Evolutionary conservation across 768 basidiomycete species (phyloP).

Genomic region (Leccinum variicolor): DNA sequence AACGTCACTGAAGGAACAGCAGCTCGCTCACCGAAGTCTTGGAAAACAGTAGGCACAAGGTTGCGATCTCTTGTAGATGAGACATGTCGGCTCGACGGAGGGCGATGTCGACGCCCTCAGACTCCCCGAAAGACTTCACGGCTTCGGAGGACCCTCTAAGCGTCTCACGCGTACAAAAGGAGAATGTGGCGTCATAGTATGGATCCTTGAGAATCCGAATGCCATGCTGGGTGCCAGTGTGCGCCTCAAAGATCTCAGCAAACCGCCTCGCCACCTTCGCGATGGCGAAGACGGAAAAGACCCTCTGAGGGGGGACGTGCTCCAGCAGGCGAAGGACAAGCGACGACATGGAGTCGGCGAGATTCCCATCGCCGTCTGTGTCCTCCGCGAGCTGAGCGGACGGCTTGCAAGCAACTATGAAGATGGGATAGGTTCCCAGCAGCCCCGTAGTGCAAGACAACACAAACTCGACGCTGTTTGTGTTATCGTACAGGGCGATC

Average conservation of each 20-base stretch:
- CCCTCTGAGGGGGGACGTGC: not conserved
- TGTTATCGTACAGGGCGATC: constrained; percentile 28
- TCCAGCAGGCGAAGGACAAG: not conserved
- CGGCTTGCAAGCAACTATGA: not conserved
- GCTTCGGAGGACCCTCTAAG: constrained; percentile 19
- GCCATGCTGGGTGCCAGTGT: not conserved
- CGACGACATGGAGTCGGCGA: not conserved
- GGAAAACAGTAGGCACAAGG: constrained; percentile 55
- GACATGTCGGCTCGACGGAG: constrained; percentile 33
- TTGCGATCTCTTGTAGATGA: constrained; percentile 36
- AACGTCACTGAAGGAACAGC: not conserved
- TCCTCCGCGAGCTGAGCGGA: not conserved
- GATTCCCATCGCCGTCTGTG: not conserved
- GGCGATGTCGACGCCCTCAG: constrained; percentile 18
- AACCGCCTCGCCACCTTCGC: constrained; percentile 46
- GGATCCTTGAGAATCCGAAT: constrained; percentile 33
- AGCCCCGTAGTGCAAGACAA: constrained; percentile 53
- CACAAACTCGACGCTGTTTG: constrained; percentile 33
- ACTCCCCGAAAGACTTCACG: not conserved
- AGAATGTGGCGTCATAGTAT: constrained; percentile 63
- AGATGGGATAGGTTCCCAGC: constrained; percentile 61
- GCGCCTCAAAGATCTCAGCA: constrained; percentile 42
- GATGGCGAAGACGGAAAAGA: constrained; percentile 25
- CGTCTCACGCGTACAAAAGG: constrained; percentile 48
- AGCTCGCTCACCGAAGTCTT: constrained; percentile 49